Base-by-base conservation (phyloP, 1,284 basidiomycete genomes). In the Gymnopus androsaceus region DNA sequence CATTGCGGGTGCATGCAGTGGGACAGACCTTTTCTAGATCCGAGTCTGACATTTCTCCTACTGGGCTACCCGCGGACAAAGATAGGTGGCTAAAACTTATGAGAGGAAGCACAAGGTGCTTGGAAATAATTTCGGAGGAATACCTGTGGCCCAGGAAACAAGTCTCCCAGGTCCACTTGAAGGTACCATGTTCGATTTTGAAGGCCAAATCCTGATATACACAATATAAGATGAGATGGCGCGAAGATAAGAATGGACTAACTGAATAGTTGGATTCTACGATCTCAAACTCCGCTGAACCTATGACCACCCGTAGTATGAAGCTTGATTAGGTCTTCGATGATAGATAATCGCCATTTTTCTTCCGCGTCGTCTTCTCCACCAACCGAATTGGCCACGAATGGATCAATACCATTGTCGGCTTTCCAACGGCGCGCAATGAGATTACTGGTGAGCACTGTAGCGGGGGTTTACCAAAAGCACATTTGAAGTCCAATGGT, bases 131-230 rank as follows among this genome's bases (percentile, higher is more conserved):
- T 49, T 88, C 84, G 52, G 89, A 80, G 37, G 88, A 86, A 38
- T 72, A 63, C 66, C 77, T 85, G 65, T 83, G 73, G 17, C 87
- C 87, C 34, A 87, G 64, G 59, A 78, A 79, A 67, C 77, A 81
- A 15, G 84, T 79, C 67, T 91, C 88, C 88, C 88, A 91, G 71
- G 79, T 77, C 88, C 88, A 91, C 71, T 82, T 84, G 70, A 89
- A 87, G 7, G 69, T 66, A 25, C 79, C 75, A 57, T 75, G 80
- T 61, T 81, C 79, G 28, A 91, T 61, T 62, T 80, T 76, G 55
- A 89, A 78, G 3, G 85, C 79, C 23, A 88, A 66, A 67, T 91
- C 88, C 88, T 91, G 54, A 21, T 48, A 49, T 12, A 27, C 47
- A 58, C 59, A 37, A 54, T 38, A 52, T 37, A 12, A 47, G 34